A percentile compares a stretch with the other conserved stretches of the same genome.
Evolutionary conservation across 139 green algal species (phyloP).

Genomic region (Chlamydomonas sp.): DNA sequence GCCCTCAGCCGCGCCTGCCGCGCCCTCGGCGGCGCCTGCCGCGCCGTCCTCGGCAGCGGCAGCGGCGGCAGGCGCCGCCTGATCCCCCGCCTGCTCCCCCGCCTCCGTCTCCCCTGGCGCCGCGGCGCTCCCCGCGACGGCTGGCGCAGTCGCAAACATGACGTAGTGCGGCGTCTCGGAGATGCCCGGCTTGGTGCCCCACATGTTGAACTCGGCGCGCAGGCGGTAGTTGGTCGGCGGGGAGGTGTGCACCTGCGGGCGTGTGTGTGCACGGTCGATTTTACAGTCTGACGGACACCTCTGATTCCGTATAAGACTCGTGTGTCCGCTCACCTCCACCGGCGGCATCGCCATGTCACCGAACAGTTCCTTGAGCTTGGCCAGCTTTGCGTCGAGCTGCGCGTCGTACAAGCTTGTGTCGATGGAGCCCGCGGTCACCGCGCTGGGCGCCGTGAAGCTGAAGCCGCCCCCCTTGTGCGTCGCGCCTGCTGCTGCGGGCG

Average conservation of each 20-base stretch:
- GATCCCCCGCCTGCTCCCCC: background rate
- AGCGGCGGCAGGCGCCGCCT: too few species aligned
- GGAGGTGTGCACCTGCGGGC: slow-evolving; percentile 22
- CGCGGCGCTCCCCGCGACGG: background rate
- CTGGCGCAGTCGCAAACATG: slow-evolving; percentile 24
- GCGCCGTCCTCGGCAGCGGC: too few species aligned
- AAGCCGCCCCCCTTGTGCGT: too few species aligned
- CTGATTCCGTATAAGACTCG: background rate
- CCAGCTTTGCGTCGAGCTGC: slow-evolving; percentile 9
- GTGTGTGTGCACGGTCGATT: background rate
- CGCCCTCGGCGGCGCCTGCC: background rate
- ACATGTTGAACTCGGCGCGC: slow-evolving; percentile 44
- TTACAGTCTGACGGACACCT: background rate
- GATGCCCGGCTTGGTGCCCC: background rate
- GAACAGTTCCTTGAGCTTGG: slow-evolving; percentile 7
- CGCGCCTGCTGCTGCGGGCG: background rate
- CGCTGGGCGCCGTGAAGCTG: slow-evolving; percentile 12
- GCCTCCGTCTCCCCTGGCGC: background rate
- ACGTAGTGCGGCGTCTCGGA: slow-evolving; percentile 15
- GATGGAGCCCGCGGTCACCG: background rate
- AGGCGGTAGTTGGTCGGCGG: slow-evolving; percentile 54
- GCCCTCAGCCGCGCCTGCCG: background rate
- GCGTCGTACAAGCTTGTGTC: background rate
- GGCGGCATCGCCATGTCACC: background rate
- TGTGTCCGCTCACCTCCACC: background rate